phyloP scores from a whole-genome alignment of 2,329 filamentous ascomycete species.

The Amesomyces nigricolor region DNA sequence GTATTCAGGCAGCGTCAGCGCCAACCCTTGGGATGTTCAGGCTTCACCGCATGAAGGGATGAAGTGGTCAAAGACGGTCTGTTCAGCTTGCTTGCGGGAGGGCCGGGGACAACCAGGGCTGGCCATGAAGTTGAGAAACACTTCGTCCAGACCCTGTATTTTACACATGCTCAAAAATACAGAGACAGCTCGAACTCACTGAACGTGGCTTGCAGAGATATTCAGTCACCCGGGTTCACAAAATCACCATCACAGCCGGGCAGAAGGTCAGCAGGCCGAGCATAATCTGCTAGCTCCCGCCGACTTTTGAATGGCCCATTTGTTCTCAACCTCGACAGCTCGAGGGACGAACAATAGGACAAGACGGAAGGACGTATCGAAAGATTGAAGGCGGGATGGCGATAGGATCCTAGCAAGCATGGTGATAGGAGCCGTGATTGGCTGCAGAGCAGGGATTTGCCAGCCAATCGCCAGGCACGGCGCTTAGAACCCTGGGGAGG shows the following conservation, averaged over 20 bases:
- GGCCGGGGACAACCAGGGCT: neutral
- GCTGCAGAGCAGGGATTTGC: slow-evolving; percentile 18
- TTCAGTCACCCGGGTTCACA: too few relatives aligned
- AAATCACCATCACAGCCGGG: too few relatives aligned
- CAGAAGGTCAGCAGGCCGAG: too few relatives aligned
- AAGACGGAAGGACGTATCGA: slow-evolving; percentile 20
- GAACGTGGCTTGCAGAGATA: too few relatives aligned
- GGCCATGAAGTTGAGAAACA: neutral
- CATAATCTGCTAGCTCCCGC: neutral
- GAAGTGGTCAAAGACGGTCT: slow-evolving; percentile 2
- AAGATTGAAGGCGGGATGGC: slow-evolving; percentile 22
- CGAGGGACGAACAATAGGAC: slow-evolving; percentile 21
- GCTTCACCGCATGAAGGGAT: slow-evolving; percentile 17
- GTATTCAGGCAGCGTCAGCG: slow-evolving; percentile 9
- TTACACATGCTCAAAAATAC: neutral
- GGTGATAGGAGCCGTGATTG: slow-evolving; percentile 27
- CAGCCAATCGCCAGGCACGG: slow-evolving; percentile 25
- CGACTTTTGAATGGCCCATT: slow-evolving; percentile 17
- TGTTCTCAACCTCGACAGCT: slow-evolving; percentile 12
- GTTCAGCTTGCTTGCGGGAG: slow-evolving; percentile 2
- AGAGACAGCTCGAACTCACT: too few relatives aligned
- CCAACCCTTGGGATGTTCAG: neutral
- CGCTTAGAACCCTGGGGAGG: slow-evolving; percentile 23
- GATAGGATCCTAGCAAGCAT: slow-evolving; percentile 21
- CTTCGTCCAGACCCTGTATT: too few relatives aligned